phyloP scores from a whole-genome alignment of 78 protist genomes.

The Parvularia atlantis region DNA sequence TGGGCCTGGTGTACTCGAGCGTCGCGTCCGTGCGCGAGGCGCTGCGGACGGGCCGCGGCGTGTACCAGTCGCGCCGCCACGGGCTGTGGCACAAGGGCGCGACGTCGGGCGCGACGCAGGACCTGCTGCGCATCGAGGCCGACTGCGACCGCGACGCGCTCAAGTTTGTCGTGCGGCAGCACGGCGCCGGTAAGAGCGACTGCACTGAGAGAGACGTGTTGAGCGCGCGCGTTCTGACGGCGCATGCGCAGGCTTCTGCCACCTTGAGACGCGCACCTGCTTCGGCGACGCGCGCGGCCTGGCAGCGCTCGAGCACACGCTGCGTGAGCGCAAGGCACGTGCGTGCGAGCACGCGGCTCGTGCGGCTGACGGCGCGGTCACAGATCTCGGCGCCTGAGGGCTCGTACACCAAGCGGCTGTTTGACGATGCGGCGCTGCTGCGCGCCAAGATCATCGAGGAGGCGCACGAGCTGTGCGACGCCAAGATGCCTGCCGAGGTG shows the following conservation, averaged over 20 bases:
- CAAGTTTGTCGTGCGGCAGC: constrained; percentile 37
- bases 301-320: not conserved
- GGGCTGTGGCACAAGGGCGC: constrained; percentile 66
- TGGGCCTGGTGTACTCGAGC: constrained; percentile 44
- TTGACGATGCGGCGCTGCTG: constrained; percentile 37
- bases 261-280: constrained; percentile 12
- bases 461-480: constrained; percentile 35
- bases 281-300: constrained; percentile 20
- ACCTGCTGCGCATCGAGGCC: constrained; percentile 6
- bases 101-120: constrained; percentile 49
- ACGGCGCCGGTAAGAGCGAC: not conserved
- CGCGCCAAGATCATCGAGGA: constrained; percentile 51
- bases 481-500: too few relatives aligned
- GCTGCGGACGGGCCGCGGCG: constrained; percentile 25
- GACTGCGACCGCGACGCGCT: constrained; percentile 60
- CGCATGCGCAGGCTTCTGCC: constrained; percentile 32
- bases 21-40: constrained; percentile 18
- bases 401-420: constrained; percentile 55
- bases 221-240: too few relatives aligned
- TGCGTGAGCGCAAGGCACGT: not conserved
- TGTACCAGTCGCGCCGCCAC: constrained; percentile 45
- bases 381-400: constrained; percentile 51
- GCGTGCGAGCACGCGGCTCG: too few relatives aligned
- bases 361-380: too few relatives aligned
- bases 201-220: not conserved